Conservation (phyloP, 768 basidiomycete species). For the Trametes cubensis region DNA sequence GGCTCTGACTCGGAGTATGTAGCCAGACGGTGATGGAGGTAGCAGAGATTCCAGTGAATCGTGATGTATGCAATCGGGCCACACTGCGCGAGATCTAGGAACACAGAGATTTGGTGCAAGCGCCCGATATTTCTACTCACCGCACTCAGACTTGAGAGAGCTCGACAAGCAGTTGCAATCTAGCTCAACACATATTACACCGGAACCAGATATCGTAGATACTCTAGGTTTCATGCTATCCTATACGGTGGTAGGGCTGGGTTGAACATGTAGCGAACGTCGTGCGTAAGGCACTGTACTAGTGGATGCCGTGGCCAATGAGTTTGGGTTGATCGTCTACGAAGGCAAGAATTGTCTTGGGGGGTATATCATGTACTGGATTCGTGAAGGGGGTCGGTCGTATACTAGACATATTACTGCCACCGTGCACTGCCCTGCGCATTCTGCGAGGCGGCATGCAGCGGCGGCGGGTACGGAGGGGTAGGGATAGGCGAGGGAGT, state of each 20-base stretch:
- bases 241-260: slow-evolving; percentile 7
- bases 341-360: slow-evolving; percentile 1
- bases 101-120: neutral
- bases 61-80: neutral
- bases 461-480: slow-evolving; percentile 28
- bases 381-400: slow-evolving; percentile 24
- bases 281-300: slow-evolving; percentile 18
- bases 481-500: slow-evolving; percentile 46
- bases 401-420: slow-evolving; percentile 25
- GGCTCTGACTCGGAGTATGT: too few relatives aligned
- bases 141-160: too few relatives aligned
- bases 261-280: slow-evolving; percentile 17
- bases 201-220: slow-evolving; percentile 21
- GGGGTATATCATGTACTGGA: slow-evolving; percentile 25
- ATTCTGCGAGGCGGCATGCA: slow-evolving; percentile 13
- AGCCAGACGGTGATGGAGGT: too few relatives aligned
- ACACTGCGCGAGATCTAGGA: neutral
- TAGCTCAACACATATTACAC: slow-evolving; percentile 16
- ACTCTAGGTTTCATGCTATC: slow-evolving; percentile 25
- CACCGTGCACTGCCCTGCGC: slow-evolving; percentile 27
- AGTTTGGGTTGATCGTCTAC: slow-evolving; percentile 20
- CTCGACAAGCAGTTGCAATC: neutral
- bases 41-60: neutral
- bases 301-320: slow-evolving; percentile 15
- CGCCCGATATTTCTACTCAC: neutral